Evolutionary conservation across 2,329 filamentous ascomycete genomes (phyloP), one percentile per base, ranked within the genome.

Genomic region (Alternaria novae-zelandiae): DNA sequence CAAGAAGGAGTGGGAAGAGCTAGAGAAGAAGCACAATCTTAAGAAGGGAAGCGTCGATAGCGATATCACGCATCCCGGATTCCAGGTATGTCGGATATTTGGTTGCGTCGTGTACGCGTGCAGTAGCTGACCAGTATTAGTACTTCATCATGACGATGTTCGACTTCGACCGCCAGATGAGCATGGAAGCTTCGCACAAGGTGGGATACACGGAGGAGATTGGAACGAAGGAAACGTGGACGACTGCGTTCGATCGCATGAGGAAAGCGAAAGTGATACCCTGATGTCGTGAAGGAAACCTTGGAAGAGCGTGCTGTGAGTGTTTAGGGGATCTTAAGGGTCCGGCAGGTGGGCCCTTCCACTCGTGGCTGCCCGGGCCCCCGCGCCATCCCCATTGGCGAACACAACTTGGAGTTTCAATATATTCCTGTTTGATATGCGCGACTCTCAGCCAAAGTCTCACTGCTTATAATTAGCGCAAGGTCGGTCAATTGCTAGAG

Each of bases 101-200:
- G 10, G 21, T n/a, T 50, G 28, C 13, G 30, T 13, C 15, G 30
- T 17, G n/a, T 6, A 10, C 6, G 8, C 15, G 9, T 44, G 25
- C 13, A 41, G 12, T 28, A 50, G 47, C 54, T 71, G 26, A 71
- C 44, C 20, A 20, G 26, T 30, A 4, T 8, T 49, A 77, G 75
- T 73, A 76, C 50, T 75, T 68, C 50, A 77, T 77, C 59, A 77
- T 77, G 75, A 76, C 71, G 0, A 70, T 75, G 82, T 72, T 86
- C 54, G 81, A 79, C 6, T 85, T 86, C 64, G 83, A 86, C 63
- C 77, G 83, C 23, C 82, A 85, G 54, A 70, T 86, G 67, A 83
- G 82, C 57, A 69, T 83, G 51, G 74, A 79, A 23, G 81, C 76
- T 28, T 70, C 84, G 12, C 76, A 79, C 20, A 71, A 70, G 8